Percentiles rank a stretch among this genome's conserved stretches.
phyloP scores from a whole-genome alignment of 208 protist genomes.

The Porcisia deanei region DNA sequence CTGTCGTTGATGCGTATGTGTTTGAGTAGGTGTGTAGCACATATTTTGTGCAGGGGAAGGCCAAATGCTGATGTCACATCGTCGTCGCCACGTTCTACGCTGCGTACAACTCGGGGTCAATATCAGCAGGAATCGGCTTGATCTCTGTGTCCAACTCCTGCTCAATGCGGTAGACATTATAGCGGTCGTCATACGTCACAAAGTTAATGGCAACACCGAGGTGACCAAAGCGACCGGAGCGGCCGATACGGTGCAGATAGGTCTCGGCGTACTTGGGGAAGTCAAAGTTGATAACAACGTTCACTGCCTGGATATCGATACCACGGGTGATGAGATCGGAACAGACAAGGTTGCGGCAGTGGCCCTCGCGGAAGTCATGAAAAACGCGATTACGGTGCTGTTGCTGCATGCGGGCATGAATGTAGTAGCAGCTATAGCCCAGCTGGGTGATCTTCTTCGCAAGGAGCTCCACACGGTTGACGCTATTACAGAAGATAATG shows the following conservation, averaged over 20 bases:
- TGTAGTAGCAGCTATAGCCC: constrained; percentile 99
- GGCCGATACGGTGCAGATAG: constrained; percentile 98
- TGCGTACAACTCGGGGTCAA: constrained; percentile 96
- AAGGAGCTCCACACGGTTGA: constrained; percentile 99
- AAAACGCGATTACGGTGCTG: constrained; percentile 98
- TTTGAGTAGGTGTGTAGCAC: constrained; percentile 2
- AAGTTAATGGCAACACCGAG: constrained; percentile 99
- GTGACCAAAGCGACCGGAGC: constrained; percentile 97
- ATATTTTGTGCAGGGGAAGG: background rate
- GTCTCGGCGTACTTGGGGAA: constrained; percentile 98
- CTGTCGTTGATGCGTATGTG: constrained; percentile 5
- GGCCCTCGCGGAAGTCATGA: constrained; percentile 98
- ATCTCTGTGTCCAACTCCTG: constrained; percentile 99
- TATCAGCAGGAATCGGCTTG: constrained; percentile 97
- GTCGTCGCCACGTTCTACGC: constrained; percentile 38
- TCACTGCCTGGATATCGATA: constrained; percentile 99
- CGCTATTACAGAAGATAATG: constrained; percentile 99
- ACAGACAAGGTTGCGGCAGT: constrained; percentile 98
- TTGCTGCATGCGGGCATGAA: constrained; percentile 99
- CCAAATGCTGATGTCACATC: background rate
- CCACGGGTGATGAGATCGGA: constrained; percentile 99
- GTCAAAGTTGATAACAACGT: constrained; percentile 99
- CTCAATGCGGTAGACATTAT: constrained; percentile 97
- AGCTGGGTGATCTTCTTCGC: constrained; percentile 99
- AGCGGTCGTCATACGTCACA: constrained; percentile 97